Conservation (phyloP, 78 protist species). For the Guillardia theta region DNA sequence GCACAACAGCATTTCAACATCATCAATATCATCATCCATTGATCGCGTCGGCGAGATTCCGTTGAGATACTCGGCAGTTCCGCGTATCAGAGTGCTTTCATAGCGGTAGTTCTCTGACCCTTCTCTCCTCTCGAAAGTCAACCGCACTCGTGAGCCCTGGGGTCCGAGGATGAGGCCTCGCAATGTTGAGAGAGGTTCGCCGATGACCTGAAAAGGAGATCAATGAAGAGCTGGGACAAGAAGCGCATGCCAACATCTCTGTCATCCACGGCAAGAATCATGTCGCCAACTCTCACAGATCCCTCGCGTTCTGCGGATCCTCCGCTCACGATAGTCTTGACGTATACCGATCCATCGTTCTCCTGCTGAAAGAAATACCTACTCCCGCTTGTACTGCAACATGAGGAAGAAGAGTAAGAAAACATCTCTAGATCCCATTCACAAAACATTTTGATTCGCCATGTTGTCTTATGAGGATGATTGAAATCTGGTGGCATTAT, state of each 20-base stretch:
- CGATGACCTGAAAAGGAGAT: background rate
- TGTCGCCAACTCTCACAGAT: background rate
- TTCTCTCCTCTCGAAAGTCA: background rate
- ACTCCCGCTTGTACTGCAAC: slow-evolving; percentile 46
- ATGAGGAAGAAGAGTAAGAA: no score
- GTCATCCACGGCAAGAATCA: slow-evolving; percentile 10
- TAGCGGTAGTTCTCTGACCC: background rate
- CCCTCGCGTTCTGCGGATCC: slow-evolving; percentile 15
- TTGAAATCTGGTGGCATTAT: no score
- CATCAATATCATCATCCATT: slow-evolving; percentile 4
- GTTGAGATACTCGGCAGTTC: background rate
- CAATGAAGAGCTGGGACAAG: no score
- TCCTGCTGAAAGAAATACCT: slow-evolving; percentile 43
- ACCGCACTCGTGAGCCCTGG: background rate
- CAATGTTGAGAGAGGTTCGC: background rate
- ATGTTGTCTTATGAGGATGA: no score
- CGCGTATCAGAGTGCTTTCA: background rate
- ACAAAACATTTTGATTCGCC: no score
- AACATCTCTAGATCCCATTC: no score
- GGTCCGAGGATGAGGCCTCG: slow-evolving; percentile 21
- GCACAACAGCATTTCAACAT: no score
- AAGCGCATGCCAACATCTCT: no score
- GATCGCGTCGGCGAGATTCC: background rate
- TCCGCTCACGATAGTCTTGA: slow-evolving; percentile 30
- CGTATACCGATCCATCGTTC: slow-evolving; percentile 23